Conservation (phyloP, 2,329 filamentous ascomycete species). For the Hypoxylon sp. region DNA sequence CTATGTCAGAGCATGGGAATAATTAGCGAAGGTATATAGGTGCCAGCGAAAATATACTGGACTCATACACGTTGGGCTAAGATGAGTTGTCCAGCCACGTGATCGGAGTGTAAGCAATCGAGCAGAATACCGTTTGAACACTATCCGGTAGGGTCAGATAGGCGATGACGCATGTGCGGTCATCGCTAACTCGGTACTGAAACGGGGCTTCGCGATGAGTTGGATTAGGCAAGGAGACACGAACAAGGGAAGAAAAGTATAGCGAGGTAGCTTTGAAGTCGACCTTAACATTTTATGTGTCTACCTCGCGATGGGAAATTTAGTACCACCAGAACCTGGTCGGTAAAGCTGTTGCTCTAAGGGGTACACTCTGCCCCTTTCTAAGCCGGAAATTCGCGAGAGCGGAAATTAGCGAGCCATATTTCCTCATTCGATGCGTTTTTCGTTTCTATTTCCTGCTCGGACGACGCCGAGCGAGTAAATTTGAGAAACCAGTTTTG, state of each 20-base stretch:
- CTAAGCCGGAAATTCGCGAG: slow-evolving; percentile 2
- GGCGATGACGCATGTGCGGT: slow-evolving; percentile 2
- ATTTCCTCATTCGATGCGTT: slow-evolving; percentile 1
- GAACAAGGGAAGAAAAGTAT: neutral
- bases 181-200: neutral
- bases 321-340: neutral
- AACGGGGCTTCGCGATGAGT: neutral
- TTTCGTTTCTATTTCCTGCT: slow-evolving; percentile 18
- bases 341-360: neutral
- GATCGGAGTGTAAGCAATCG: neutral
- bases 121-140: neutral
- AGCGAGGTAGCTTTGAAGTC: neutral
- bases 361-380: slow-evolving; percentile 10
- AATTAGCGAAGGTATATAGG: neutral
- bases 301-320: neutral
- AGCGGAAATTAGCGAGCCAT: slow-evolving; percentile 9
- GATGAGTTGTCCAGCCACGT: neutral
- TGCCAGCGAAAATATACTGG: neutral
- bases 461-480: neutral
- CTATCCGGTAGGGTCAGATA: neutral
- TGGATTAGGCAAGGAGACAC: no score
- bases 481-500: neutral
- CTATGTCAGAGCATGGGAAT: neutral
- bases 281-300: neutral
- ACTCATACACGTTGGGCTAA: neutral